Evolutionary conservation across 805 yeast genomes (phyloP).

Genomic region (Ogataea paradorogensis): DNA sequence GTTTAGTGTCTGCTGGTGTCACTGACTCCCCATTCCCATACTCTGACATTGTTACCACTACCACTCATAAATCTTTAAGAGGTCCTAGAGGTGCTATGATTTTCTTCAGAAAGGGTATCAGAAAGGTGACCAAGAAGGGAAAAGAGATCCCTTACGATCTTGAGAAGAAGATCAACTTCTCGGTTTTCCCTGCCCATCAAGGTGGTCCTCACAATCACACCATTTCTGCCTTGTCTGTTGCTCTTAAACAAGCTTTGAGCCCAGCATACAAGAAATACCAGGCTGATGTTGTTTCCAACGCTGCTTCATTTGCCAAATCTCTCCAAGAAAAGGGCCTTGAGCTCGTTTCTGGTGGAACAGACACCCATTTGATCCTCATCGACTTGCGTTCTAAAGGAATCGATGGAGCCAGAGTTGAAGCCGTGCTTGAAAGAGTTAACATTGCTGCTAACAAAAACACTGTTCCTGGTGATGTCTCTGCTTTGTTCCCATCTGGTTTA

Average conservation of each 20-base stretch:
- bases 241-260: conserved; percentile 84
- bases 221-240: conserved; percentile 92
- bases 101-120: conserved; percentile 92
- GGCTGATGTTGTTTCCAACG: conserved; percentile 75
- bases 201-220: conserved; percentile 99
- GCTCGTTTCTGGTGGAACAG: conserved; percentile 91
- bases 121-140: conserved; percentile 80
- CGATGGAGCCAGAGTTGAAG: conserved; percentile 96
- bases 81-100: conserved; percentile 99
- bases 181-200: conserved; percentile 99
- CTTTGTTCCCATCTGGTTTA: conserved; percentile 92
- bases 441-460: conserved; percentile 96
- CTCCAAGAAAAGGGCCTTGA: conserved; percentile 63
- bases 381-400: conserved; percentile 75
- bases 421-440: conserved; percentile 82
- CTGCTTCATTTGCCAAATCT: conserved; percentile 70
- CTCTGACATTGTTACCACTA: conserved; percentile 95
- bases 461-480: conserved; percentile 94
- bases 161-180: conserved; percentile 89
- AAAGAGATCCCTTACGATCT: conserved; percentile 82
- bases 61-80: conserved; percentile 95
- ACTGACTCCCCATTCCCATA: conserved; percentile 89
- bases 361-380: conserved; percentile 86
- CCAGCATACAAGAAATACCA: conserved; percentile 90
- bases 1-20: conserved; percentile 92